phyloP scores from a whole-genome alignment of 2,329 filamentous ascomycete genomes.

The Fusarium tuaranense region DNA sequence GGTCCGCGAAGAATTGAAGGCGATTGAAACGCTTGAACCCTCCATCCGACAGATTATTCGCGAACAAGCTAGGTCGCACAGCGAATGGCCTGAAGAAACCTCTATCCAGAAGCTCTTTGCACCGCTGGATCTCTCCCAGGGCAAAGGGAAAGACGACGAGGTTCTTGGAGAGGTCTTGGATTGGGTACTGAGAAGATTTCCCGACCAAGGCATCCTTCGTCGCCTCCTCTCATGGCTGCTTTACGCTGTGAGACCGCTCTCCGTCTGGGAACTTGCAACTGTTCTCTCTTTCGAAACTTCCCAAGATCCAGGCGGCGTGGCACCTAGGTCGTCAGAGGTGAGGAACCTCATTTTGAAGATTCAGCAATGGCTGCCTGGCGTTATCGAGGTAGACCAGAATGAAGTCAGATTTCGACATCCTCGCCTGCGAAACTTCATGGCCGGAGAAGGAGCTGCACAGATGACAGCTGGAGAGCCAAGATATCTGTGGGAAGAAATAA shows the following conservation, averaged over 20 bases:
- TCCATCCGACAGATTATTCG: not conserved
- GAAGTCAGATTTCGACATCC: conserved; percentile 5
- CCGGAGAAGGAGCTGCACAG: accelerated
- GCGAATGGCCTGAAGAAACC: not conserved
- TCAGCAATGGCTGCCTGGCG: not conserved
- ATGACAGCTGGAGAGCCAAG: accelerated
- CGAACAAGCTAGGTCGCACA: not conserved
- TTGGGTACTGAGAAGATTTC: not conserved
- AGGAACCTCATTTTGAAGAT: not conserved
- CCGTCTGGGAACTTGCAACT: conserved; percentile 8
- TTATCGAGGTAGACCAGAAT: not conserved
- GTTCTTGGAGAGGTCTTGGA: not conserved
- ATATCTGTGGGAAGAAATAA: not conserved
- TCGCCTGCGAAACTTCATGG: not conserved
- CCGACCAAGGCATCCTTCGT: not conserved
- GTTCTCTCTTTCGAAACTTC: not conserved
- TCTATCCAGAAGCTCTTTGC: not conserved
- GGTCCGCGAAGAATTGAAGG: accelerated
- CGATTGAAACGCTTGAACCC: not conserved
- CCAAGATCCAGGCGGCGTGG: accelerated
- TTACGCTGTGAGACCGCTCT: conserved; percentile 10
- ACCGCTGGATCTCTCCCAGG: not conserved
- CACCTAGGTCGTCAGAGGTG: not conserved
- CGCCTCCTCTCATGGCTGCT: not conserved
- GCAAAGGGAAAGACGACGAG: not conserved